phyloP scores from a whole-genome alignment of 768 basidiomycete genomes.

The Exidia glandulosa region DNA sequence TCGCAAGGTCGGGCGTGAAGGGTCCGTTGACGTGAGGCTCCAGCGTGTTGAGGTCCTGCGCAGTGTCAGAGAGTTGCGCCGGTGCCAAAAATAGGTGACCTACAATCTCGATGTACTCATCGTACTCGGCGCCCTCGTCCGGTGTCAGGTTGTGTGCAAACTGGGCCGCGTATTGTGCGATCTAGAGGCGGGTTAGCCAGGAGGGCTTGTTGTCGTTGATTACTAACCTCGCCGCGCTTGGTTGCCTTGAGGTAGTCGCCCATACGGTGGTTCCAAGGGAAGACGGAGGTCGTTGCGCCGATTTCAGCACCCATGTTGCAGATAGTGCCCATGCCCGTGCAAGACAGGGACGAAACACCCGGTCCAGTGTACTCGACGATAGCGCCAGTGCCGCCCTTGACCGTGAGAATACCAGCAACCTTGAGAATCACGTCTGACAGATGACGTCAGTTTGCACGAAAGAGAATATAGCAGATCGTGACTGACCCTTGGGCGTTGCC shows the following conservation, averaged over 20 bases:
- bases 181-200: conserved; percentile 16
- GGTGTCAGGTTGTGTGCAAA: conserved; percentile 88
- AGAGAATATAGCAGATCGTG: neutral
- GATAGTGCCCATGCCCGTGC: conserved; percentile 99
- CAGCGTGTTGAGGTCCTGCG: conserved; percentile 84
- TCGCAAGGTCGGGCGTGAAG: conserved; percentile 99
- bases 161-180: conserved; percentile 77
- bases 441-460: neutral
- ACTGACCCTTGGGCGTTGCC: conserved; percentile 90
- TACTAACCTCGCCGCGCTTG: conserved; percentile 48
- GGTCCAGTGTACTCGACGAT: conserved; percentile 96
- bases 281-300: conserved; percentile 95
- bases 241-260: conserved; percentile 89
- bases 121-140: conserved; percentile 85
- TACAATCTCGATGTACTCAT: conserved; percentile 86
- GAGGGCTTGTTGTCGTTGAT: neutral
- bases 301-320: conserved; percentile 99
- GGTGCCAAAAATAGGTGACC: conserved; percentile 17
- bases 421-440: conserved; percentile 88
- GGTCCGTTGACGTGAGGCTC: conserved; percentile 99
- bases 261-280: conserved; percentile 98
- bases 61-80: neutral
- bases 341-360: conserved; percentile 91
- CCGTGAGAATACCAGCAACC: conserved; percentile 96
- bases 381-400: conserved; percentile 98